Evolutionary conservation across 108 stramenopile species (phyloP).

Genomic region (Stephanodiscus minutulus): DNA sequence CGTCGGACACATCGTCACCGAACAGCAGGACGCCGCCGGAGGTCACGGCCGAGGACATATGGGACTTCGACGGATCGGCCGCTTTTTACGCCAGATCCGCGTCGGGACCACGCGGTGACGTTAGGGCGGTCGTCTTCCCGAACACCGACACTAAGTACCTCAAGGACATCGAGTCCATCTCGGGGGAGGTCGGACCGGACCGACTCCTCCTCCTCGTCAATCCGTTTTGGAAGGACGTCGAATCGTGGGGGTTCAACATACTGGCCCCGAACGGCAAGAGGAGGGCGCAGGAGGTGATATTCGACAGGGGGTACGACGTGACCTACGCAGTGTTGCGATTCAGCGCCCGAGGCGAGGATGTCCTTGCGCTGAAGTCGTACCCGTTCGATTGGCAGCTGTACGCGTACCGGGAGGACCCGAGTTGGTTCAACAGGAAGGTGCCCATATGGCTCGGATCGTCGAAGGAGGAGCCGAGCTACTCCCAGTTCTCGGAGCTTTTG

Average conservation of each 20-base stretch:
- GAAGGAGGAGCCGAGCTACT: conserved; percentile 64
- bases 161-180: conserved; percentile 69
- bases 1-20: not conserved
- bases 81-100: conserved; percentile 61
- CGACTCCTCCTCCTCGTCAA: conserved; percentile 75
- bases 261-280: conserved; percentile 75
- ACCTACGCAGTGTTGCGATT: conserved; percentile 69
- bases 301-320: conserved; percentile 67
- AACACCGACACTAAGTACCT: conserved; percentile 84
- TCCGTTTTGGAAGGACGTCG: conserved; percentile 85
- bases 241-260: conserved; percentile 84
- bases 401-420: conserved; percentile 74
- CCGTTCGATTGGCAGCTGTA: conserved; percentile 90
- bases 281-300: conserved; percentile 70
- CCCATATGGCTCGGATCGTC: conserved; percentile 72
- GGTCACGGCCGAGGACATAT: conserved; percentile 73
- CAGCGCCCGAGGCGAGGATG: conserved; percentile 76
- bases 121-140: conserved; percentile 79
- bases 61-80: conserved; percentile 90
- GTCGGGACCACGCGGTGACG: conserved; percentile 53
- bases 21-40: conserved; percentile 38
- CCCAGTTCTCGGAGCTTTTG: conserved; percentile 61
- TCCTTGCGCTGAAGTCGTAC: conserved; percentile 80
- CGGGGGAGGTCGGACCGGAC: conserved; percentile 53
- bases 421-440: conserved; percentile 51